Evolutionary conservation across 2,329 filamentous ascomycete genomes (phyloP), one percentile per base, ranked within the genome.

Genomic region (Lomentospora prolificans): DNA sequence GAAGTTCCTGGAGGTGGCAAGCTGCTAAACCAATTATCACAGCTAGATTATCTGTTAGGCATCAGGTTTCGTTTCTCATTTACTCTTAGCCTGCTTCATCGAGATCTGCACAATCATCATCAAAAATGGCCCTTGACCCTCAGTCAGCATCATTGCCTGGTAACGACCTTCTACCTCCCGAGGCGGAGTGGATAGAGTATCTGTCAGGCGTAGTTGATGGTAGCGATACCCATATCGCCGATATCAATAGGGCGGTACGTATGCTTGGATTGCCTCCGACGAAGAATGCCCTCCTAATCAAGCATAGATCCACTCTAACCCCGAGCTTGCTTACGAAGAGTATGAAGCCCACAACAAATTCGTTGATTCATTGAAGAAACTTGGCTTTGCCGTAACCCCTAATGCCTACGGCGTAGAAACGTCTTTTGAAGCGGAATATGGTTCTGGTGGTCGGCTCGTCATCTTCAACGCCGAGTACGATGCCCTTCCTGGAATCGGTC

Each of bases 401-500:
- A 63, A 65, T 48, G 61, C 66, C 3, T 67, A 69, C 58, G 66
- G 65, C 17, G 55, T 71, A 9, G 59, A 65, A 0, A 70, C 69
- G 10, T 61, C 66, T 22, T 71, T 71, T 50, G 63, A 65, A 31
- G 65, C 63, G 24, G 60, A 62, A 5, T 55, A 57, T 44, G 66
- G 66, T 25, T 59, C 61, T 7, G 66, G 63, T 22, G 66, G 65
- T 57, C 58, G 62, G n/a, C 58, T 68, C 1, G 64, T 70, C 50
- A 61, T 67, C n/a, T 65, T 69, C 60, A 67, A 65, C 52, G 64
- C 64, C 28, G 69, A 71, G 61, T 77, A 77, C 57, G 76, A 79
- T 57, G 75, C 75, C 0, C 66, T 77, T 0, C 73, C 73, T 0
- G 66, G 64, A 1, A 74, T 75, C n/a, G 72, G 72, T 4, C 72